These are phyloP conservation scores for Debaryomyces psychrophilus DNA, from an alignment of 1,139 yeast genomes.

Conservation along the genomic window DNA sequence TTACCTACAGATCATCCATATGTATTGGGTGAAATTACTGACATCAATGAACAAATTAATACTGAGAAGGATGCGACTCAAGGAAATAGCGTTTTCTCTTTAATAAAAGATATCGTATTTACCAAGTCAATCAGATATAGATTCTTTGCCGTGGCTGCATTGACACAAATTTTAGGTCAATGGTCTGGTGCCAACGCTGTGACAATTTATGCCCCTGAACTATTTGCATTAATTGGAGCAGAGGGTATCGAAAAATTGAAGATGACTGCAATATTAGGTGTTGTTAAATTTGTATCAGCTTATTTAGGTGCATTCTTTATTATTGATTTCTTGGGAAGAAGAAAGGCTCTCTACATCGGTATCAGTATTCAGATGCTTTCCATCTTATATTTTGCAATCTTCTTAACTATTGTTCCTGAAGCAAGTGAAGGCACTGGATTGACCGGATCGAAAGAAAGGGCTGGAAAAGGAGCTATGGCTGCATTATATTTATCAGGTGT, in stretches of 20 bases:
- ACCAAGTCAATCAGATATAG: slow-evolving; percentile 46
- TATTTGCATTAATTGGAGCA: slow-evolving; percentile 55
- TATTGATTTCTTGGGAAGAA: slow-evolving; percentile 52
- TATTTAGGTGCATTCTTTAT: slow-evolving; percentile 50
- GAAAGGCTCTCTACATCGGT: slow-evolving; percentile 44
- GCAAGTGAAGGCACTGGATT: slow-evolving; percentile 37
- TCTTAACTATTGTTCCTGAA: slow-evolving; percentile 49
- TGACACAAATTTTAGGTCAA: slow-evolving; percentile 58
- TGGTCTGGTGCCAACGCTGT: slow-evolving; percentile 67
- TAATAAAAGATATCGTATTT: slow-evolving; percentile 36
- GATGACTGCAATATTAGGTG: slow-evolving; percentile 53
- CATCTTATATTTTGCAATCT: slow-evolving; percentile 47
- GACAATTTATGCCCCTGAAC: slow-evolving; percentile 61
- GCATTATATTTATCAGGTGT: slow-evolving; percentile 55
- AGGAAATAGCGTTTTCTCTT: slow-evolving; percentile 27
- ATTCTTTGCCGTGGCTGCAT: slow-evolving; percentile 45
- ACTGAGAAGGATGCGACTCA: slow-evolving; percentile 39
- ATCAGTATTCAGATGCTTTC: slow-evolving; percentile 36
- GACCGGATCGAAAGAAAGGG: slow-evolving; percentile 34
- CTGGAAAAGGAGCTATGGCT: slow-evolving; percentile 56
- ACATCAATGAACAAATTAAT: slow-evolving; percentile 50
- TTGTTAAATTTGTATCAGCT: slow-evolving; percentile 48
- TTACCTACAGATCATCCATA: slow-evolving; percentile 55
- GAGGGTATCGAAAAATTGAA: slow-evolving; percentile 38
- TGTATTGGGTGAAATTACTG: slow-evolving; percentile 54